Conservation (phyloP, 495 filamentous ascomycete species). For the Podospora tetraspora region DNA sequence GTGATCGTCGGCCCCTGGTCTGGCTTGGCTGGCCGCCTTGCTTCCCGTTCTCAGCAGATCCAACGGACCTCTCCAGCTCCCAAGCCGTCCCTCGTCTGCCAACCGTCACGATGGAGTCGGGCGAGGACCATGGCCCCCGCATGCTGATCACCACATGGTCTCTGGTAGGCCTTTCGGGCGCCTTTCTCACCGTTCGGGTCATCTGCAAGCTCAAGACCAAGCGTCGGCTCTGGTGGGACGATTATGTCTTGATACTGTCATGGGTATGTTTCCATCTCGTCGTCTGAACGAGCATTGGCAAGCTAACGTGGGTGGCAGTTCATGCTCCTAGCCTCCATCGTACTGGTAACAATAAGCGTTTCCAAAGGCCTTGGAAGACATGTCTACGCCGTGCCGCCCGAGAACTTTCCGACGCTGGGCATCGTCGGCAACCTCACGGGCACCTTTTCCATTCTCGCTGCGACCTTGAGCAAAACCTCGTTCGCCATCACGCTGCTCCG, state of each 20-base stretch:
- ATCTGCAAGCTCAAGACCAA: slow-evolving; percentile 29
- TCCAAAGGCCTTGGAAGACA: slow-evolving; percentile 28
- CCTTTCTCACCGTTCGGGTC: slow-evolving; percentile 29
- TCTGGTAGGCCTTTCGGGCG: slow-evolving; percentile 20
- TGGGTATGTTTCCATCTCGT: slow-evolving; percentile 27
- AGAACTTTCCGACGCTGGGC: slow-evolving; percentile 18
- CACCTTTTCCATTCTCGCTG: slow-evolving; percentile 28
- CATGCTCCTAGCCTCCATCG: slow-evolving; percentile 19
- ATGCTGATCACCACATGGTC: slow-evolving; percentile 26
- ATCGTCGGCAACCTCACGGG: slow-evolving; percentile 25
- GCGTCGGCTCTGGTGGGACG: slow-evolving; percentile 36
- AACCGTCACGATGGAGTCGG: slow-evolving; percentile 11
- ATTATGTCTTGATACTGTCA: slow-evolving; percentile 29
- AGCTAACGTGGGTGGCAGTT: slow-evolving; percentile 7
- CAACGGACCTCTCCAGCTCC: background rate
- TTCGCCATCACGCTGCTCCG: slow-evolving; percentile 34
- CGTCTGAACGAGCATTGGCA: background rate
- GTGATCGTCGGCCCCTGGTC: background rate
- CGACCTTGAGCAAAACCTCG: slow-evolving; percentile 36
- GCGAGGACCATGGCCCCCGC: slow-evolving; percentile 17
- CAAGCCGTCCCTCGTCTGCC: slow-evolving; percentile 2
- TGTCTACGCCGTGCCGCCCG: slow-evolving; percentile 18
- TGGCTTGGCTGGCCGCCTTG: background rate
- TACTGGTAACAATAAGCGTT: slow-evolving; percentile 22
- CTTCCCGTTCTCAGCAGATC: background rate